Base-by-base conservation (phyloP, 208 protist genomes). In the Leptomonas pyrrhocoris region DNA sequence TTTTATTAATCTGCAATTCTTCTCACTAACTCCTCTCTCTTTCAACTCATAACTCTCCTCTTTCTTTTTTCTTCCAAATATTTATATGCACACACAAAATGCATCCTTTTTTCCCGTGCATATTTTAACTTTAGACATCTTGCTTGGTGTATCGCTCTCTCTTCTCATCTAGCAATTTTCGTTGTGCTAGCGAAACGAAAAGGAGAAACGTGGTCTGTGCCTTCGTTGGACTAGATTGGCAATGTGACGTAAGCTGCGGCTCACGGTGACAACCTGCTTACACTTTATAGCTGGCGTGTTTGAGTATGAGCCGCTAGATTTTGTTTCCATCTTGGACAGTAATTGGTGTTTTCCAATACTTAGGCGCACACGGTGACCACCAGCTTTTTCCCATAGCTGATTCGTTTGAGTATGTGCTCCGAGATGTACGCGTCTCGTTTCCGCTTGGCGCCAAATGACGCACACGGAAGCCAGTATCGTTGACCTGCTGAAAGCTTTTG, bases 281-380 rank as follows among this genome's bases (percentile, higher is more conserved):
- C 45, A 19, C 43, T 48, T 28, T 53, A 42, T 64, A 28, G 48
- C 48, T 60, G 28, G 28, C 40, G 18, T 30, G 62, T 63, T 65
- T 59, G 71, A 64, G 61, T 76, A 69, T 76, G 62, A 42, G 43
- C 5, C 58, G 23, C 46, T 65, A 58, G 61, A 31, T 42, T 48
- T 36, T 28, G 13, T 53, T n/a, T 11, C 9, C 49, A 21, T 21
- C 7, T 50, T 23, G 8, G 2, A 45, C 27, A 28, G 5, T 18
- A 21, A 2, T 34, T 30, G 27, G 31, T 38, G 27, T n/a, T 12
- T 15, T 8, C 23, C 19, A 13, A 36, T 25, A 28, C 2, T 19
- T 27, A 64, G 58, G 40, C 4, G 43, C 58, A 53, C 58, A 64
- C 43, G 58, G 58, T 64, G 58, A 40, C 43, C 3, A 53, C n/a